Conservation (phyloP, 345 rosid species). For the Sisymbrium irio region DNA sequence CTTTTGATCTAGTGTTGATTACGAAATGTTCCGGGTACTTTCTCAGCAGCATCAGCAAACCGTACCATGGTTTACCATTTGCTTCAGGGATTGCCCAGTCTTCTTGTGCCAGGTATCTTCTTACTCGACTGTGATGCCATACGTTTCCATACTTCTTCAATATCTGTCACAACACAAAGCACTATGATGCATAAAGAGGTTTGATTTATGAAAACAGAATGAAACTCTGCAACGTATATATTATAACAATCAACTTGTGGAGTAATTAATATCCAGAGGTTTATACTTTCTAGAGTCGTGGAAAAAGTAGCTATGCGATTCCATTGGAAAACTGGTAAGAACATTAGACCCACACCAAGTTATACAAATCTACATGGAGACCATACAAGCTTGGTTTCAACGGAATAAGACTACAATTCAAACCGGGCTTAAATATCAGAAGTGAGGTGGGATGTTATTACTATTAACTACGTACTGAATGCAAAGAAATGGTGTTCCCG, state of each 20-base stretch:
- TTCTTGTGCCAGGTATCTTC: conserved; percentile 80
- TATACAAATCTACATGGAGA: background rate
- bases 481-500: background rate
- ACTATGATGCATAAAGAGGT: background rate
- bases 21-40: conserved; percentile 96
- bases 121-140: conserved; percentile 91
- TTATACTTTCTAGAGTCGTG: background rate
- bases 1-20: conserved; percentile 84
- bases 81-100: conserved; percentile 77
- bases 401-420: background rate
- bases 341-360: background rate
- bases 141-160: conserved; percentile 62
- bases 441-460: background rate
- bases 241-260: background rate
- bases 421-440: background rate
- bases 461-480: background rate
- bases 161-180: conserved; percentile 48
- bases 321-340: background rate
- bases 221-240: background rate
- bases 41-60: conserved; percentile 77
- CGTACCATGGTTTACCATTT: conserved; percentile 90
- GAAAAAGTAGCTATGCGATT: background rate
- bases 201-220: background rate
- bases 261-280: background rate
- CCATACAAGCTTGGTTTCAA: background rate